Evolutionary conservation across 495 filamentous ascomycete genomes (phyloP).

Genomic region (Jackrogersella minutella): DNA sequence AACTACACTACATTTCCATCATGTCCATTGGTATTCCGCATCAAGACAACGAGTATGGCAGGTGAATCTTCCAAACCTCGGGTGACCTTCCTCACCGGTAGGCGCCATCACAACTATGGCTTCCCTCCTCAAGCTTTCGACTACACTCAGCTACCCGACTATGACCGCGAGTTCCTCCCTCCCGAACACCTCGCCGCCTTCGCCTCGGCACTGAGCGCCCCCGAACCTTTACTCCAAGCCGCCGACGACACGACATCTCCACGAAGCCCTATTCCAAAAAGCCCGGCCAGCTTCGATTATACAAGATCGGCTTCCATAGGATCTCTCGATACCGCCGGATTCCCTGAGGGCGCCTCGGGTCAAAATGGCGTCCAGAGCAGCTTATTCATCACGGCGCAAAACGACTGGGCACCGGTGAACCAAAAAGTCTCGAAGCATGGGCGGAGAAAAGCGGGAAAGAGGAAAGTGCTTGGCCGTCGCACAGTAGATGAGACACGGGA

Average conservation of each 20-base stretch:
- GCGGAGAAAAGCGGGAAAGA: slow-evolving; percentile 44
- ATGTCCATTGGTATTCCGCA: slow-evolving; percentile 26
- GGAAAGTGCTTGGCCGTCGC: slow-evolving; percentile 52
- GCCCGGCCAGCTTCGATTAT: slow-evolving; percentile 30
- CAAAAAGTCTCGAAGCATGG: slow-evolving; percentile 63
- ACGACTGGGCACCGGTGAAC: slow-evolving; percentile 85
- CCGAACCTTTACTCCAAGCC: slow-evolving; percentile 54
- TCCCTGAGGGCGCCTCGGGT: slow-evolving; percentile 22
- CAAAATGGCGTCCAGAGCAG: slow-evolving; percentile 42
- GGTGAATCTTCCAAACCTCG: slow-evolving; percentile 34
- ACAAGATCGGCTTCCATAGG: slow-evolving; percentile 34
- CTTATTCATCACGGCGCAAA: slow-evolving; percentile 74
- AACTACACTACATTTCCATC: background rate
- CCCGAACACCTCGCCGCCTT: slow-evolving; percentile 65
- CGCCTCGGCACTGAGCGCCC: slow-evolving; percentile 62
- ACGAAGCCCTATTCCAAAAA: slow-evolving; percentile 42
- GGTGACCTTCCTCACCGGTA: slow-evolving; percentile 39
- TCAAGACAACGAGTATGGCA: slow-evolving; percentile 45
- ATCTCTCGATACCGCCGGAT: slow-evolving; percentile 23
- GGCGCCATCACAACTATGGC: slow-evolving; percentile 49
- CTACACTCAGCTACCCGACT: slow-evolving; percentile 64
- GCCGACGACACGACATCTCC: slow-evolving; percentile 50
- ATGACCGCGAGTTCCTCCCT: slow-evolving; percentile 70
- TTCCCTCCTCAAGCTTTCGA: slow-evolving; percentile 59
- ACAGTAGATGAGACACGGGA: slow-evolving; percentile 92